Base-by-base conservation (phyloP, 2,329 filamentous ascomycete species). In the Periconia sp. region DNA sequence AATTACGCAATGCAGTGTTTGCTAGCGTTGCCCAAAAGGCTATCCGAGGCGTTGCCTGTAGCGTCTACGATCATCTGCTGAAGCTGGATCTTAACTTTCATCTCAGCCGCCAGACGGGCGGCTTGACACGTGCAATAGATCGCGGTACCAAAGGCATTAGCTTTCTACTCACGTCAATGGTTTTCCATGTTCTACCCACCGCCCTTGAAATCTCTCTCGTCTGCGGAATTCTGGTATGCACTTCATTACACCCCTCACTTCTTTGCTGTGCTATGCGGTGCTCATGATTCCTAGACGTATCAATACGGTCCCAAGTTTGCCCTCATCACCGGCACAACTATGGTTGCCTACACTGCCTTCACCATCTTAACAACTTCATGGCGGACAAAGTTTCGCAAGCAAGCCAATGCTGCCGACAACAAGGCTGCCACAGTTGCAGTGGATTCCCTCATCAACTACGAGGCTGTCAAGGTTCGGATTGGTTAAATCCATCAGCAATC, bases 131-230 rank as follows among this genome's bases (percentile, higher is more conserved):
- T 60, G 94, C 95, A 20, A 94, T 99, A 58, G 95, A 99, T 70
- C 86, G 95, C 58, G 94, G 94, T 69, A 99, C 94, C 18, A 99
- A 99, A 76, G 95, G 94, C 58, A 99, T 99, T 72, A 97, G 91
- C 79, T 99, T 97, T 74, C 75, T 99, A 61, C 81, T 99, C 59
- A 96, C 92, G 0, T 97, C 92, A 64, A 99, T 99, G 93, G 91
- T 99, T 30, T 97, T 99, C 66, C 94, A 99, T 72, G 88, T 99
- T 53, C 83, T 97, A 15, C 94, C 94, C 0, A 99, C 93, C 0
- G 90, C 92, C 0, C 77, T 99, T 31, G 94, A 99, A 71, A 99
- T 99, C 57, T 86, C 87, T 54, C 88, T 99, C 81, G 94, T 99
- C 1, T 99, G 94, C 71, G 92, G 92, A 55, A 97, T 99, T 56